Evolutionary conservation across 2,329 filamentous ascomycete genomes (phyloP), one percentile per base, ranked within the genome.

Genomic region (Cladophialophora chaetospira): DNA sequence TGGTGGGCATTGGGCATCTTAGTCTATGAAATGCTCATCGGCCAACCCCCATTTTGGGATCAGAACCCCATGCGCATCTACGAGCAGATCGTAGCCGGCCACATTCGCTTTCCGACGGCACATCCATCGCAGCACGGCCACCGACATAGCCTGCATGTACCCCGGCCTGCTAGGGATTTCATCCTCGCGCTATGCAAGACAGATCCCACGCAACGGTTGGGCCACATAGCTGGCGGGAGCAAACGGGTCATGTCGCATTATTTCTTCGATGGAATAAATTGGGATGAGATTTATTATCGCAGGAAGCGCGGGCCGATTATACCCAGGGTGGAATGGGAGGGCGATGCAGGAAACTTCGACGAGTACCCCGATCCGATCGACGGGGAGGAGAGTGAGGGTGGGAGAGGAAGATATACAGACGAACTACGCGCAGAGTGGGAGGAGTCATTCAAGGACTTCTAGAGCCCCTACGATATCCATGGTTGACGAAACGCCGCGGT

Each of bases 1-100:
- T 87, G 84, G 84, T 87, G 84, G 84, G 84, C 84, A 2, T 78
- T 87, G 58, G 84, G 84, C 23, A 86, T 87, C 61, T 72, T 87
- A 28, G 82, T 87, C 38, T 87, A 86, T 69, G 84, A 87, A 64
- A 87, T 87, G 66, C 73, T 87, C 17, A 83, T 87, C 47, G 84
- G 84, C 49, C 83, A 87, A 65, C 84, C 84, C 19, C 84, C 84
- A 1, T 87, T 87, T 69, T 87, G 84, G 84, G 84, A 87, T 67
- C 82, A 85, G 58, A 86, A 86, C 63, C 84, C 84, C 3, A 85
- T 87, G 81, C 84, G 84, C 59, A 86, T 87, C 60, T 87, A 87
- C 68, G 84, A 87, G 69, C 83, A 83, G 67, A 87, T 87, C 62
- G 82, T 87, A 11, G 81, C 84, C 69, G 84, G 84, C 56, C 81